Percentiles rank a stretch among this genome's conserved stretches.
Conservation (phyloP, 2,329 filamentous ascomycete genomes). For the Epicoccum nigrum region DNA sequence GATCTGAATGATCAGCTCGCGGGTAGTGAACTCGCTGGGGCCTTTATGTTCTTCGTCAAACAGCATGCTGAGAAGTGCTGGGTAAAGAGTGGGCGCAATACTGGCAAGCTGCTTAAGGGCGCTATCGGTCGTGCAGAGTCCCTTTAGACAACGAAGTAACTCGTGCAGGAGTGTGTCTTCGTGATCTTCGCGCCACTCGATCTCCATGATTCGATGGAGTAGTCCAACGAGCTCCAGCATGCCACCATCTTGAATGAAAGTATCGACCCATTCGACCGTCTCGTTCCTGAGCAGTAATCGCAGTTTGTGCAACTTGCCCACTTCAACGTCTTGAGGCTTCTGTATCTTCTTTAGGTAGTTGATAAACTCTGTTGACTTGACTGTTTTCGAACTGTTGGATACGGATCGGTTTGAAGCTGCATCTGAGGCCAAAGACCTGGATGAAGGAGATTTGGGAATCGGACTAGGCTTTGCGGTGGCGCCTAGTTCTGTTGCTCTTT, state of each 20-base stretch:
- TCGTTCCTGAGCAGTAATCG: slow-evolving; percentile 89
- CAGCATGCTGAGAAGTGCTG: slow-evolving; percentile 82
- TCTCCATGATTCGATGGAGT: slow-evolving; percentile 87
- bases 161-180: slow-evolving; percentile 94
- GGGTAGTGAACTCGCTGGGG: slow-evolving; percentile 93
- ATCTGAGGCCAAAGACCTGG: slow-evolving; percentile 58
- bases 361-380: slow-evolving; percentile 83
- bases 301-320: slow-evolving; percentile 94
- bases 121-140: slow-evolving; percentile 86
- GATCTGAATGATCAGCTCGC: slow-evolving; percentile 86
- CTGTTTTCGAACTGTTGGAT: slow-evolving; percentile 74
- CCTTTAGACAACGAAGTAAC: slow-evolving; percentile 89
- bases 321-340: slow-evolving; percentile 82
- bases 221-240: slow-evolving; percentile 90
- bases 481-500: slow-evolving; percentile 63
- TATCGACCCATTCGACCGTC: slow-evolving; percentile 93
- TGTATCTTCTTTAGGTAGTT: slow-evolving; percentile 80
- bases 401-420: slow-evolving; percentile 64
- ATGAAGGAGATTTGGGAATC: slow-evolving; percentile 67
- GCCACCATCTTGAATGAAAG: slow-evolving; percentile 85
- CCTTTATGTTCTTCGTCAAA: slow-evolving; percentile 99
- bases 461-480: slow-evolving; percentile 75
- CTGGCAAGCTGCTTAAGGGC: slow-evolving; percentile 81
- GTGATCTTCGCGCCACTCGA: slow-evolving; percentile 98
- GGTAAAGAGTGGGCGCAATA: slow-evolving; percentile 82